These are phyloP conservation scores for Castanospermum australe DNA, from an alignment of 306 rosid species.

Conservation along the genomic window DNA sequence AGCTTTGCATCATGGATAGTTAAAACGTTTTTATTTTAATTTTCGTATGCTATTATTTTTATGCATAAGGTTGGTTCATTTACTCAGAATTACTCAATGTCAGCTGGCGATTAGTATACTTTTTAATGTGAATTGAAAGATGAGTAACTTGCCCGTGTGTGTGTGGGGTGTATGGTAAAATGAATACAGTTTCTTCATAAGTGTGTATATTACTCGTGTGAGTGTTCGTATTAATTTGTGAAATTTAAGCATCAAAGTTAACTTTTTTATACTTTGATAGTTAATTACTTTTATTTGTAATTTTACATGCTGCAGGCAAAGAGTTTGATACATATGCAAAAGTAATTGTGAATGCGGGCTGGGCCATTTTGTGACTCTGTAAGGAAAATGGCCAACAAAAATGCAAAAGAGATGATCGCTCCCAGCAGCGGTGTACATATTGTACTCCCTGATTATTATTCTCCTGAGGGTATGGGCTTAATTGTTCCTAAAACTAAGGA, in stretches of 20 bases:
- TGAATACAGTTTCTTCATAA: neutral
- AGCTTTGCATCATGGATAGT: neutral
- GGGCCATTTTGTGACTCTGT: slow-evolving; percentile 96
- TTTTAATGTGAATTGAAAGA: neutral
- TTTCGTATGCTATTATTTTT: neutral
- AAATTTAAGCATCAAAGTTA: neutral
- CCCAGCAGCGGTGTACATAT: slow-evolving; percentile 98
- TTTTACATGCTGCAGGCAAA: slow-evolving; percentile 62
- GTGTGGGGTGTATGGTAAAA: slow-evolving; percentile 1
- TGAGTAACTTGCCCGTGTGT: neutral
- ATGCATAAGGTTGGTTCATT: neutral
- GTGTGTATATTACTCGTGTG: slow-evolving; percentile 1
- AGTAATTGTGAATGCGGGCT: slow-evolving; percentile 89
- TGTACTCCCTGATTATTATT: slow-evolving; percentile 96
- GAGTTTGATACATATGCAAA: slow-evolving; percentile 95
- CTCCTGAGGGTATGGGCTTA: slow-evolving; percentile 98
- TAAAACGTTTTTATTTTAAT: neutral
- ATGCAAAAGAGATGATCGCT: slow-evolving; percentile 69
- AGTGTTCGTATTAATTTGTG: neutral
- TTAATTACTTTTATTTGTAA: slow-evolving; percentile 13
- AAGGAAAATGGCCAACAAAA: slow-evolving; percentile 77
- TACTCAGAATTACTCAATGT: neutral
- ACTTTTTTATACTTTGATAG: neutral
- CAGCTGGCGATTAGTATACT: neutral
- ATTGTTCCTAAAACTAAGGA: slow-evolving; percentile 98